A percentile compares a stretch with the other conserved stretches of the same genome.
Evolutionary conservation across 148 eudicot genomes (phyloP).

Genomic region (Fagopyrum esculentum): DNA sequence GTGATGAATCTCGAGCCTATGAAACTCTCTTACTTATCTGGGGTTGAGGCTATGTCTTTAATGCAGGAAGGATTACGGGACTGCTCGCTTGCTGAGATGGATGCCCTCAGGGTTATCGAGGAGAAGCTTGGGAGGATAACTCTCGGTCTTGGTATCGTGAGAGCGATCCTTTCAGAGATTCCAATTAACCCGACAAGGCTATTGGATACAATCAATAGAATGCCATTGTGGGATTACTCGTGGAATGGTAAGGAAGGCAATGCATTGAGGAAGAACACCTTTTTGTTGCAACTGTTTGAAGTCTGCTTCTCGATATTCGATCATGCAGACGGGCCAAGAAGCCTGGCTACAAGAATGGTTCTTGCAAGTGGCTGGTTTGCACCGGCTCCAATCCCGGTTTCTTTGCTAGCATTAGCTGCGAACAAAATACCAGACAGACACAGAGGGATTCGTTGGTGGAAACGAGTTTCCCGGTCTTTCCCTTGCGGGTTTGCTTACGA

Average conservation of each 20-base stretch:
- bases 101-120: slow-evolving; percentile 76
- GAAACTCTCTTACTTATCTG: slow-evolving; percentile 83
- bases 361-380: slow-evolving; percentile 95
- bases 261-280: slow-evolving; percentile 49
- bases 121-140: slow-evolving; percentile 94
- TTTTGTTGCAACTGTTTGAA: slow-evolving; percentile 85
- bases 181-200: slow-evolving; percentile 89
- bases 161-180: slow-evolving; percentile 87
- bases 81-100: slow-evolving; percentile 60
- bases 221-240: slow-evolving; percentile 61
- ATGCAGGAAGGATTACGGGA: slow-evolving; percentile 68
- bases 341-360: slow-evolving; percentile 88
- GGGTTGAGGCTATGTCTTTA: slow-evolving; percentile 83
- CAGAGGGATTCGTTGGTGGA: slow-evolving; percentile 50
- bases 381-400: slow-evolving; percentile 61
- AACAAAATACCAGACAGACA: slow-evolving; percentile 67
- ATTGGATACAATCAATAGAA: slow-evolving; percentile 75
- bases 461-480: slow-evolving; percentile 46
- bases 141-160: slow-evolving; percentile 72
- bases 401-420: slow-evolving; percentile 73
- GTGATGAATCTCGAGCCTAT: slow-evolving; percentile 86
- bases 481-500: slow-evolving; percentile 52
- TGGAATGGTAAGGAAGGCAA: slow-evolving; percentile 60
- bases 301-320: slow-evolving; percentile 96
- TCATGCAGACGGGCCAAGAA: slow-evolving; percentile 84